A percentile compares a stretch with the other conserved stretches of the same genome.
Evolutionary conservation across 139 green algal genomes (phyloP).

Genomic region (Coccomyxa sp.): DNA sequence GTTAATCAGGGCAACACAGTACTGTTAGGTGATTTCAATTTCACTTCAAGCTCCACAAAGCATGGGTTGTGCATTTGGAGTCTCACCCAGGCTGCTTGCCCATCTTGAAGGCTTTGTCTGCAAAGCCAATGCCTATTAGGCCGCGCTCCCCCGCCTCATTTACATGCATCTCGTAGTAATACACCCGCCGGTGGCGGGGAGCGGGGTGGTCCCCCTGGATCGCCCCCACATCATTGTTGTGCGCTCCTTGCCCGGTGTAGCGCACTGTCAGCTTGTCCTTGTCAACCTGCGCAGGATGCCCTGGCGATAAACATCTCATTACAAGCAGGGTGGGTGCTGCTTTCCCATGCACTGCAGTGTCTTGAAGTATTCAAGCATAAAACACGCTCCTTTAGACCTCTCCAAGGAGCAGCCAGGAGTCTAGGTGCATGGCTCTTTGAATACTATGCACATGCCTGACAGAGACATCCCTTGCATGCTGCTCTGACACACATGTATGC

Average conservation of each 20-base stretch:
- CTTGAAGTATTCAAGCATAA: too few relatives aligned
- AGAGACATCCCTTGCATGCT: too few relatives aligned
- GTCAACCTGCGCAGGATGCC: constrained; percentile 4
- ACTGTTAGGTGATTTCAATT: too few relatives aligned
- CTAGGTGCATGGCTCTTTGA: background rate
- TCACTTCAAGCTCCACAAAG: too few relatives aligned
- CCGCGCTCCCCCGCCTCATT: constrained; percentile 52
- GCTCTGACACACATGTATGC: too few relatives aligned
- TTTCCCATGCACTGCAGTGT: too few relatives aligned
- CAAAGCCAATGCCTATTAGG: constrained; percentile 75
- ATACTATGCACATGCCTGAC: too few relatives aligned
- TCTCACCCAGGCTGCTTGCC: constrained; percentile 76
- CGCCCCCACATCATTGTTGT: constrained; percentile 72
- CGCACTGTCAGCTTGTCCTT: constrained; percentile 67
- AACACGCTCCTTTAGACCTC: too few relatives aligned
- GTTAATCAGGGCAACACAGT: too few relatives aligned
- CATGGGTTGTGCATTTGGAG: background rate
- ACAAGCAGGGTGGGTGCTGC: too few relatives aligned
- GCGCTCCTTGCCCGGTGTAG: constrained; percentile 51
- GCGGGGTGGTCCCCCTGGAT: constrained; percentile 68
- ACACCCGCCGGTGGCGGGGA: constrained; percentile 52
- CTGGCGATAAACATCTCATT: too few relatives aligned
- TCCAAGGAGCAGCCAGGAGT: background rate
- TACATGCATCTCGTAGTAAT: constrained; percentile 84
- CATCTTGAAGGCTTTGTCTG: constrained; percentile 60